phyloP scores from a whole-genome alignment of 192 early-diverging fungal species.

The Linnemannia elongata region DNA sequence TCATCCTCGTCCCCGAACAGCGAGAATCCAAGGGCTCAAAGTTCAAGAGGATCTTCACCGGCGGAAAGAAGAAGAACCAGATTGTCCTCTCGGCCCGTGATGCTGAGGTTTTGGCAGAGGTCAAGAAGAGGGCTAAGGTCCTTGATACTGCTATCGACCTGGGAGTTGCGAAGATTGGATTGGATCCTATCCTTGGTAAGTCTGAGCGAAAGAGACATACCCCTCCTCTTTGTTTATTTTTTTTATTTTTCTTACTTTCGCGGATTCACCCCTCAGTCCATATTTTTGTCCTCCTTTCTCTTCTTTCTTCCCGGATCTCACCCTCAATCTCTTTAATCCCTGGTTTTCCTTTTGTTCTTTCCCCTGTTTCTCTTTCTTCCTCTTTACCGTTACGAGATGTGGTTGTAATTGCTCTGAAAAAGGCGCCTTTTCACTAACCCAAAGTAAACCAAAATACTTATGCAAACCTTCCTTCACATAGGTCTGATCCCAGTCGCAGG shows the following conservation, averaged over 20 bases:
- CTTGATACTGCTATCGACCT: conserved; percentile 61
- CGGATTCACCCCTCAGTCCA: neutral
- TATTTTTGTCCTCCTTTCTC: neutral
- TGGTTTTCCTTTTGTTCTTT: neutral
- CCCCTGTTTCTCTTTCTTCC: neutral
- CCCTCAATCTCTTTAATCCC: too few relatives aligned
- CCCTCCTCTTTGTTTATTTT: neutral
- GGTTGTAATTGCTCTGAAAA: neutral
- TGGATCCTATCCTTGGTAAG: conserved; percentile 65
- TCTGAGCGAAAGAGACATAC: neutral
- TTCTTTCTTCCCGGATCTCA: neutral
- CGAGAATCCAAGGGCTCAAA: neutral
- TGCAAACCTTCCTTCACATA: conserved; percentile 20
- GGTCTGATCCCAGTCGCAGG: conserved; percentile 67
- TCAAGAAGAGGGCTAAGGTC: conserved; percentile 60
- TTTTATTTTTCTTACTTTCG: conserved; percentile 10
- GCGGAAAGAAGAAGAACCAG: conserved; percentile 20
- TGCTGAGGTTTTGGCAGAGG: conserved; percentile 43
- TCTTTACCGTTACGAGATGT: neutral
- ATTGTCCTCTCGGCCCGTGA: conserved; percentile 33
- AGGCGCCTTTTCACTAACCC: neutral
- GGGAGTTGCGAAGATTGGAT: conserved; percentile 58
- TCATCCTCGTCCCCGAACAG: conserved; percentile 6
- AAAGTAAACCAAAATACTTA: neutral
- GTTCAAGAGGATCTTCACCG: conserved; percentile 39